Conservation (phyloP, 2,329 filamentous ascomycete species). For the Penicillium sp. region DNA sequence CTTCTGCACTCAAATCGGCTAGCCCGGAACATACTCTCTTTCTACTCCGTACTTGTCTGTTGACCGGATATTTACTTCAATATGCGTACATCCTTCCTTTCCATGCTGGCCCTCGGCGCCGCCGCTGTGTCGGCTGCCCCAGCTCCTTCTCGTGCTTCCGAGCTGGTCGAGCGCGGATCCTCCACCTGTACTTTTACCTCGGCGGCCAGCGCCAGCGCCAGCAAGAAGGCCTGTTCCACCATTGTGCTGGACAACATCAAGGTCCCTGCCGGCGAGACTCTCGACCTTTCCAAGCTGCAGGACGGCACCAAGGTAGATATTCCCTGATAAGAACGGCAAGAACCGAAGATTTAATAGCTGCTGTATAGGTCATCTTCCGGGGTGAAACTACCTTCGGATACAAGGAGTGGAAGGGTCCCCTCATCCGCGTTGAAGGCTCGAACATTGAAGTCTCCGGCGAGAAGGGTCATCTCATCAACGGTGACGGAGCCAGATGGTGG, state of each 20-base stretch:
- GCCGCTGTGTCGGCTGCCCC: conserved; percentile 23
- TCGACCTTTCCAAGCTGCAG: conserved; percentile 56
- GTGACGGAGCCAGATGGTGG: conserved; percentile 58
- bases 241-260: conserved; percentile 54
- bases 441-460: conserved; percentile 53
- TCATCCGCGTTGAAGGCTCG: conserved; percentile 60
- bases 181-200: conserved; percentile 55
- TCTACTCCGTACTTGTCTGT: conserved; percentile 14
- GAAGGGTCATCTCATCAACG: conserved; percentile 53
- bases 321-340: neutral
- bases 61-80: conserved; percentile 19
- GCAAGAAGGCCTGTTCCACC: conserved; percentile 52
- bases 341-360: neutral
- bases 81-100: conserved; percentile 18
- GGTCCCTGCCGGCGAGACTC: conserved; percentile 57
- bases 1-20: neutral
- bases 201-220: conserved; percentile 46
- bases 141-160: conserved; percentile 20
- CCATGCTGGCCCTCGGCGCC: conserved; percentile 20
- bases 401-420: conserved; percentile 62
- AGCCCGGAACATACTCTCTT: conserved; percentile 6
- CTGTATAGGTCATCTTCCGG: conserved; percentile 55
- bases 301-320: conserved; percentile 47
- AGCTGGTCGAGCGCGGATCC: conserved; percentile 26
- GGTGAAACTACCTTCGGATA: conserved; percentile 65